Evolutionary conservation across 2,329 filamentous ascomycete genomes (phyloP), one percentile per base, ranked within the genome.

Genomic region (Talaromyces marneffei): DNA sequence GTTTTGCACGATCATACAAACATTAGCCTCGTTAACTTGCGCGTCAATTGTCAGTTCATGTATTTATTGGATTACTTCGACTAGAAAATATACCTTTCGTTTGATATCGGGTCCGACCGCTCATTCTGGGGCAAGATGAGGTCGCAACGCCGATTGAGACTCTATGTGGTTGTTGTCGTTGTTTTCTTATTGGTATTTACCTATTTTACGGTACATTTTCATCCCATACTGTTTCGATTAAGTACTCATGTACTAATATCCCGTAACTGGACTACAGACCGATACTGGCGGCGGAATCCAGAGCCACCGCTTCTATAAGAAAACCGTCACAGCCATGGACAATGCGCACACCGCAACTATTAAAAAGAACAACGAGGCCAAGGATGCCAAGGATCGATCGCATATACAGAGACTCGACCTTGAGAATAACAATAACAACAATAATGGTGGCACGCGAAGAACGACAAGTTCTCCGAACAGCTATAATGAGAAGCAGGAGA

Each of bases 201-300:
- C 67, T 91, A 93, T 79, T 87, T 91, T 72, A 88, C 87, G 62
- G 85, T 88, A 72, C 79, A 81, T 62, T 78, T 80, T 56, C n/a
- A 62, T 23, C 12, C 9, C 20, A 29, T 33, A 27, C 3, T 18
- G 4, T 8, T 33, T 20, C 42, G 7, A 27, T n/a, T 9, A 8
- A 35, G n/a, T n/a, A 33, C 3, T 27, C 23, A 35, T 23, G 2
- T 23, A 39, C 52, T 55, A 10, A 35, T 12, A 23, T 27, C 40
- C 18, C 16, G 25, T 46, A 58, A 23, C 20, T 37, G 16, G 23
- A 35, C 27, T 62, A 55, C 59, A 80, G 77, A 72, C 73, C 63
- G 75, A 78, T 64, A 66, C 72, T 29, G 71, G 70, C 31, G 71
- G 70, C 52, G 75, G 70, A 35, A 68, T 77, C 16, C 75, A 76